Percentiles rank a stretch among this genome's conserved stretches.
These are phyloP conservation scores for Candida andamanensis DNA, from an alignment of 805 yeast genomes.

Conservation along the genomic window DNA sequence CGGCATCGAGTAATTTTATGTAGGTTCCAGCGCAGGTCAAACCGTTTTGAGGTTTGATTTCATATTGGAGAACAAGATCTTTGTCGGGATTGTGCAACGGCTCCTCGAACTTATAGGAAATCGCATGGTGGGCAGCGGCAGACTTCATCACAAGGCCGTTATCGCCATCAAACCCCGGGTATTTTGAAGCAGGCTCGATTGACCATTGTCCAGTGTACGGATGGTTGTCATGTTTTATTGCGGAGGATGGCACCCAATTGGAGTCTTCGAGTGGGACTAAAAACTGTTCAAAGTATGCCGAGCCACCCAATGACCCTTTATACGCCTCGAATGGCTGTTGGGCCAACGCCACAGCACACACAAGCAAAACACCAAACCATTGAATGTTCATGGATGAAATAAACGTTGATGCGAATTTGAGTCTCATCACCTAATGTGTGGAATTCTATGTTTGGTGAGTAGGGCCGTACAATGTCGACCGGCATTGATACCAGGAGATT, in stretches of 20 bases:
- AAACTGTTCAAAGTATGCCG: conserved; percentile 67
- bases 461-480: conserved; percentile 3
- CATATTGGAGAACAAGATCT: conserved; percentile 82
- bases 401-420: too few species aligned
- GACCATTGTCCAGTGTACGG: conserved; percentile 73
- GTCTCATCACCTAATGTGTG: too few species aligned
- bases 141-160: conserved; percentile 71
- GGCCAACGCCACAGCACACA: too few species aligned
- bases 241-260: conserved; percentile 50
- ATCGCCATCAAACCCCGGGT: conserved; percentile 61
- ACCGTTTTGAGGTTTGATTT: conserved; percentile 77
- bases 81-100: conserved; percentile 57
- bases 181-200: conserved; percentile 46
- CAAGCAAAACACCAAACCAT: too few species aligned
- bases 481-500: neutral
- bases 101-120: conserved; percentile 54
- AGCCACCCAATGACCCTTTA: conserved; percentile 27
- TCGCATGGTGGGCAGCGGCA: conserved; percentile 79
- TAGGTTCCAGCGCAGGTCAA: conserved; percentile 88
- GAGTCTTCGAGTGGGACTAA: conserved; percentile 18
- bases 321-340: conserved; percentile 23
- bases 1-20: conserved; percentile 58
- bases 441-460: conserved; percentile 9
- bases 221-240: conserved; percentile 47
- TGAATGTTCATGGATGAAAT: neutral